Base-by-base conservation (phyloP, 2,329 filamentous ascomycete genomes). In the Colletotrichum truncatum region DNA sequence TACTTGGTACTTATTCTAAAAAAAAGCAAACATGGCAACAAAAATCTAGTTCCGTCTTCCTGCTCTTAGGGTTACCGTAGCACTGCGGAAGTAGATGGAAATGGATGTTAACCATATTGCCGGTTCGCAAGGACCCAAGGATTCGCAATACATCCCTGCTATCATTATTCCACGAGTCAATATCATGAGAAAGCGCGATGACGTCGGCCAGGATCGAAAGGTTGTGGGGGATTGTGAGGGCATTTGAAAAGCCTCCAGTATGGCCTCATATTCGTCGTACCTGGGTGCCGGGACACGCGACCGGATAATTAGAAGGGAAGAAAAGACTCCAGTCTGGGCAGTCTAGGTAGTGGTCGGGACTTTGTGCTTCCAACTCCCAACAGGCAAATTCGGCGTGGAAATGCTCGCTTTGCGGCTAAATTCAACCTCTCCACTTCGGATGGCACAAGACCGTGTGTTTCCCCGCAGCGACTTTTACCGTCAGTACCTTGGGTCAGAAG, bases 321-420 rank as follows among this genome's bases (percentile, higher is more conserved):
- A n/a, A n/a, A n/a, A n/a, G n/a, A n/a, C n/a, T n/a, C n/a, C n/a
- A n/a, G 25, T 5, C 30, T 36, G 21, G 28, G 7, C 23, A 26
- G 4, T 16, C 38, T 6, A 14, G 39, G 11, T 16, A n/a, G 41
- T 32, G 32, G 16, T 41, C 32, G 23, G 45, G n/a, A 60, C 11
- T 43, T 14, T 8, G 18, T 53, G 16, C 30, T 53, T 21, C 25
- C 16, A 38, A 10, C 7, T 36, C 4, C 39, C 54, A 62, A 48
- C 62, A 65, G 57, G 62, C 57, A 62, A 64, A 55, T 55, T 25
- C 30, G 45, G 21, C 43, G 32, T 43, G 30, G 56, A 41, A 14
- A 66, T 38, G 23, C 26, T 26, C 32, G 30, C 25, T 51, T 66
- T 39, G 28, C 65, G 65, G 65, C 65, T 67, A 67, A 67, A 67